A percentile compares a stretch with the other conserved stretches of the same genome.
Conservation (phyloP, 2,329 filamentous ascomycete genomes). For the Alternaria gaisen region DNA sequence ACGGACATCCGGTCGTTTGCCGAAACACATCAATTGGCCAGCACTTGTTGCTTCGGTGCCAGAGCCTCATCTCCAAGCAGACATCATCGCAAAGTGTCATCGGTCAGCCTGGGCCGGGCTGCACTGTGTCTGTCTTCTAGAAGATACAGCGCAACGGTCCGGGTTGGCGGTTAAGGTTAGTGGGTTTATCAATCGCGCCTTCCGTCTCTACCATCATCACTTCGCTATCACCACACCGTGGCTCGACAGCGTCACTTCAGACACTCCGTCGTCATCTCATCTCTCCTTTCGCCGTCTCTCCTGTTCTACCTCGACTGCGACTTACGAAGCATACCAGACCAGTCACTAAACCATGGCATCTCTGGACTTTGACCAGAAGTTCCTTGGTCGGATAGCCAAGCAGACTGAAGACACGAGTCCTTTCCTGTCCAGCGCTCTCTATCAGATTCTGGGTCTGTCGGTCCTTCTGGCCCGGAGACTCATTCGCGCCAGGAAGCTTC, state of each 20-base stretch:
- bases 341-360: constrained; percentile 75
- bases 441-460: constrained; percentile 89
- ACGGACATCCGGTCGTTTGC: constrained; percentile 30
- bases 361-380: constrained; percentile 97
- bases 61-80: constrained; percentile 39
- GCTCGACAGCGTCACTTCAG: background rate
- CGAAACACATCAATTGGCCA: constrained; percentile 47
- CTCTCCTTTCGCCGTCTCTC: background rate
- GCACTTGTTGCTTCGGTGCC: constrained; percentile 34
- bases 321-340: constrained; percentile 14
- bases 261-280: background rate
- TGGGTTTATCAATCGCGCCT: constrained; percentile 13
- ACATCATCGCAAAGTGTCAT: constrained; percentile 33
- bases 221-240: background rate
- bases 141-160: constrained; percentile 47
- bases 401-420: constrained; percentile 80
- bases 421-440: constrained; percentile 81
- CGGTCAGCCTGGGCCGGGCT: constrained; percentile 44
- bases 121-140: constrained; percentile 42
- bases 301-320: constrained; percentile 3
- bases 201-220: background rate
- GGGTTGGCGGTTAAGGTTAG: constrained; percentile 44
- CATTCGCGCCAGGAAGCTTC: constrained; percentile 81
- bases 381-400: constrained; percentile 87
- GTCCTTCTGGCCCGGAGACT: constrained; percentile 87